Evolutionary conservation across 2,329 filamentous ascomycete species (phyloP), one percentile per base, ranked within the genome.

Genomic region (Ophiocordyceps camponoti-floridani): DNA sequence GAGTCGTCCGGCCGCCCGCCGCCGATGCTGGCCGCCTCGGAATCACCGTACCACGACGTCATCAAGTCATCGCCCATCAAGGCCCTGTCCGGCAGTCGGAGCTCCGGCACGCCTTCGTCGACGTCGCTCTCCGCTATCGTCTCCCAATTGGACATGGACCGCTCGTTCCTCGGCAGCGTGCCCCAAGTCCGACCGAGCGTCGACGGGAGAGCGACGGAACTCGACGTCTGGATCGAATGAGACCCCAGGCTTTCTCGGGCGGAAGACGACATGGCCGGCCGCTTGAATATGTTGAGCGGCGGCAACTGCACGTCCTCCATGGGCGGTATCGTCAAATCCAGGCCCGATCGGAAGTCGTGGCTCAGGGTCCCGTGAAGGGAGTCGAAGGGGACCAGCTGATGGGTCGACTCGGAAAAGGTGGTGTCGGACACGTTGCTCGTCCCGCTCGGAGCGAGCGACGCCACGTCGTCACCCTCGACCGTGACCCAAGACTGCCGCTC

Each of bases 401-500:
- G 54, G 2, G 56, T 56, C 14, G 58, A 59, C 16, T 55, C 53
- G 5, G 57, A 50, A 30, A 56, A 52, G 7, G 53, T 56, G 16
- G 50, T 52, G 27, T 53, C 52, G 14, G 58, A 59, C 10, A 46
- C 47, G 4, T 52, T 50, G 27, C 55, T 56, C 10, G 48, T 46
- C 10, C 49, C 44, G 0, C 59, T 57, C 16, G 44, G 49, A 14
- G 38, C 56, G 60, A 37, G 48, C 13, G 52, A 52, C 19, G 51
- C 48, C 18, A 48, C 51, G 13, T 42, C 51, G 7, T 49, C 50
- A 16, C 53, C 53, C 13, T 60, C 61, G 16, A 62, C 53, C 1
- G 61, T 63, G 7, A 61, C 48, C 61, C 61, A 63, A 2, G 61
- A 63, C 35, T 52, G 51, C 40, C 58, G 51, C n/a, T n/a, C n/a